Evolutionary conservation across 495 filamentous ascomycete species (phyloP).

Genomic region (Xylaria longipes): DNA sequence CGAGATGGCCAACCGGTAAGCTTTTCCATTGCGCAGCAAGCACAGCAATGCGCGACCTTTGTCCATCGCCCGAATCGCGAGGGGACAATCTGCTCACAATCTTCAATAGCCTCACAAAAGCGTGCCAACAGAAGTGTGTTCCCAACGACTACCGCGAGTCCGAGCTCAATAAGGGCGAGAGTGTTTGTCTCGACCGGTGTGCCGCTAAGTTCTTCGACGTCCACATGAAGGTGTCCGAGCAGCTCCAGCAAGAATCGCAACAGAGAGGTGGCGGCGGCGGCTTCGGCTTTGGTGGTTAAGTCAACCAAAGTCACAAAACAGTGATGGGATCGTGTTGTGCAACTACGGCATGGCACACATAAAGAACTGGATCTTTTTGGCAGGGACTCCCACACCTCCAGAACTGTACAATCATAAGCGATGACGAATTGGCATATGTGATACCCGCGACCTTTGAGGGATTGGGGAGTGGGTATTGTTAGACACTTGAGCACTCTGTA

Average conservation of each 20-base stretch:
- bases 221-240: constrained; percentile 83
- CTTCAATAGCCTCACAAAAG: constrained; percentile 73
- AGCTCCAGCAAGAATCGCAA: constrained; percentile 57
- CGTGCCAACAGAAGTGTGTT: constrained; percentile 92
- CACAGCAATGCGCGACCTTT: neutral
- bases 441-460: constrained; percentile 11
- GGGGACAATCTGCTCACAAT: constrained; percentile 11
- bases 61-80: neutral
- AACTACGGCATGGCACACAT: neutral
- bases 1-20: constrained; percentile 94
- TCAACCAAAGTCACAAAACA: neutral
- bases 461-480: constrained; percentile 3
- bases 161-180: constrained; percentile 98
- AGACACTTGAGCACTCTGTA: constrained; percentile 16
- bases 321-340: neutral
- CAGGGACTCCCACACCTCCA: neutral
- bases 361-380: constrained; percentile 3
- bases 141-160: constrained; percentile 88
- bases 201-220: constrained; percentile 98
- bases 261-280: constrained; percentile 49
- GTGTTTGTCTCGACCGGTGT: constrained; percentile 96
- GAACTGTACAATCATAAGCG: constrained; percentile 28
- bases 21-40: neutral
- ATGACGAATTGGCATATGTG: constrained; percentile 18
- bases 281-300: constrained; percentile 42